phyloP scores from a whole-genome alignment of 805 yeast genomes.

The Kazachstania taianensis region DNA sequence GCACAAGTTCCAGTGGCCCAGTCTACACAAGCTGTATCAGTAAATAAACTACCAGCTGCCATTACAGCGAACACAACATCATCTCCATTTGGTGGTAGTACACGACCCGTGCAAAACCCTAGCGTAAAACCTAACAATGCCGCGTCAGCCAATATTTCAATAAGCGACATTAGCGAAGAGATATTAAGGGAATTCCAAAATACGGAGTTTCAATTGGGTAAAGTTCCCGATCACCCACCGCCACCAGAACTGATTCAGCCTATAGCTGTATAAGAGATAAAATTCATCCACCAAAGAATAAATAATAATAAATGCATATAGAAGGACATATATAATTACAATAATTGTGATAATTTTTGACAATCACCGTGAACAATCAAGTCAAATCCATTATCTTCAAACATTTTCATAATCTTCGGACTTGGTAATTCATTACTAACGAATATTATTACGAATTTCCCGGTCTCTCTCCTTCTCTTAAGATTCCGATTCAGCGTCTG shows the following conservation, averaged over 20 bases:
- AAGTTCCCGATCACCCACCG: constrained; percentile 65
- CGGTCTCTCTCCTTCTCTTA: constrained; percentile 30
- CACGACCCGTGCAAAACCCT: not conserved
- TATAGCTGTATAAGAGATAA: not conserved
- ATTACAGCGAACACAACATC: not conserved
- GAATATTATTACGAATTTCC: constrained; percentile 54
- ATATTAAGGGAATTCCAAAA: constrained; percentile 41
- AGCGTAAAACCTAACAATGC: too few relatives aligned
- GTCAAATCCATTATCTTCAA: constrained; percentile 39
- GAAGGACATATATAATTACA: constrained; percentile 2
- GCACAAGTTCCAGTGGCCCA: too few relatives aligned
- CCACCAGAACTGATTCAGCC: constrained; percentile 35
- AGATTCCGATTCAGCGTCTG: constrained; percentile 50
- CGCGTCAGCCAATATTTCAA: constrained; percentile 12
- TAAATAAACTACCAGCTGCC: not conserved
- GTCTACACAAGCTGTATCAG: too few relatives aligned
- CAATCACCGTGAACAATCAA: constrained; percentile 57
- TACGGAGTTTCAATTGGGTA: constrained; percentile 42
- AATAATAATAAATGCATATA: not conserved
- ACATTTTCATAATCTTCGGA: constrained; percentile 37
- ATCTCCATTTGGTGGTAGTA: not conserved
- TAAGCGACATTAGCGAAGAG: constrained; percentile 35
- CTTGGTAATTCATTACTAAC: constrained; percentile 48
- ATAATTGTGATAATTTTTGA: constrained; percentile 37
- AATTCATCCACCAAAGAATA: too few relatives aligned